phyloP scores from a whole-genome alignment of 495 filamentous ascomycete genomes.

The Xylaria sp. region DNA sequence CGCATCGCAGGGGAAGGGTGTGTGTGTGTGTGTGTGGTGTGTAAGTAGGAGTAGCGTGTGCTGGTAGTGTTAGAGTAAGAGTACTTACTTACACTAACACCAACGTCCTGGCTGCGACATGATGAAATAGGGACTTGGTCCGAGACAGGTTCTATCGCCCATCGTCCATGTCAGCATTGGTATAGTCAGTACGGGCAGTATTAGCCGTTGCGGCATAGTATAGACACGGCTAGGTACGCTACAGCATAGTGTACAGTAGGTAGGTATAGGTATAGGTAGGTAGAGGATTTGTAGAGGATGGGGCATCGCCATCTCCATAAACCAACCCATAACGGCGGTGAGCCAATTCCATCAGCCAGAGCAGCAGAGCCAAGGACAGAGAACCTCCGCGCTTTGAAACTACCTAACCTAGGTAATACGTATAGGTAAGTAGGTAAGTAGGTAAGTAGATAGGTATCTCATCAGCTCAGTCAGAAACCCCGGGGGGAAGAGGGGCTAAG shows the following conservation, averaged over 20 bases:
- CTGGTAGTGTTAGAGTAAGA: no score
- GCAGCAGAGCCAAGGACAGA: conserved; percentile 20
- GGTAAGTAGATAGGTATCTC: neutral
- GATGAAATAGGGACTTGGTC: conserved; percentile 23
- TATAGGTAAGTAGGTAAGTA: no score
- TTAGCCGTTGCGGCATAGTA: conserved; percentile 26
- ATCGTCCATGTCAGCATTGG: conserved; percentile 10
- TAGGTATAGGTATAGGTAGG: neutral
- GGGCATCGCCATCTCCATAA: neutral
- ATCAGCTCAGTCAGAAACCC: conserved; percentile 10
- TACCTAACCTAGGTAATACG: neutral
- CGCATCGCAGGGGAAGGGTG: neutral
- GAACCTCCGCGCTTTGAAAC: conserved; percentile 8
- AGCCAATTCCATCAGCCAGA: conserved; percentile 17
- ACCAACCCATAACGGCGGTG: conserved; percentile 23
- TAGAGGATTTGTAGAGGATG: neutral
- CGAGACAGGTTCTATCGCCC: conserved; percentile 26
- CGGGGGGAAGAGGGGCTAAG: neutral
- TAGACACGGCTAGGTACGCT: no score
- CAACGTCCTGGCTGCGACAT: conserved; percentile 20
- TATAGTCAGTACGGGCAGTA: conserved; percentile 3
- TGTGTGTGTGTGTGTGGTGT: no score
- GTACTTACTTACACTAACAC: no score
- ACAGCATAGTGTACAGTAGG: neutral
- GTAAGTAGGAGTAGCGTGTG: no score